Evolutionary conservation across 1,284 basidiomycete genomes (phyloP).

Genomic region (Athelia psychrophila): DNA sequence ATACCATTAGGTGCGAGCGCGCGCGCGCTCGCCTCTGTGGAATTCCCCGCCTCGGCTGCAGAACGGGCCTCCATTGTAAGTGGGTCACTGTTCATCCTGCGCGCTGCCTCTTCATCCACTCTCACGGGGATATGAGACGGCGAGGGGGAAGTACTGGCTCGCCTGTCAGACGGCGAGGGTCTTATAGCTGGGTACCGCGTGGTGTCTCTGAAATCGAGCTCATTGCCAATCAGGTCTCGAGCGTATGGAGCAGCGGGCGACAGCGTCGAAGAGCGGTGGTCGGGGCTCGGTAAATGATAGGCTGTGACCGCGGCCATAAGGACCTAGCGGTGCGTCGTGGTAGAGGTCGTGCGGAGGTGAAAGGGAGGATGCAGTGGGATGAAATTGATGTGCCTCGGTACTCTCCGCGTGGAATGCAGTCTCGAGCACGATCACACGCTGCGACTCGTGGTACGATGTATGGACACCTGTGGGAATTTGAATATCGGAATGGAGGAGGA

Average conservation of each 20-base stretch:
- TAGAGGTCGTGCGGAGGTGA: constrained; percentile 14
- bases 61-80: constrained; percentile 4
- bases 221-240: constrained; percentile 48
- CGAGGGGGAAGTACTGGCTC: constrained; percentile 19
- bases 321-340: constrained; percentile 4
- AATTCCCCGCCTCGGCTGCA: background rate
- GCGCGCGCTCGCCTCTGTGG: background rate
- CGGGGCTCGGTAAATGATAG: constrained; percentile 19
- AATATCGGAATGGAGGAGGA: too few species aligned
- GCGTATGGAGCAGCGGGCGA: constrained; percentile 36
- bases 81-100: constrained; percentile 10
- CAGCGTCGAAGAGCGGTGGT: constrained; percentile 27
- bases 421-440: too few species aligned
- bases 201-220: constrained; percentile 60
- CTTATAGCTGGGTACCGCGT: constrained; percentile 52
- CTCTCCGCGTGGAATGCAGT: too few species aligned
- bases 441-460: background rate
- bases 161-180: constrained; percentile 23
- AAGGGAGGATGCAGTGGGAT: constrained; percentile 6
- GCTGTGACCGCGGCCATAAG: constrained; percentile 43
- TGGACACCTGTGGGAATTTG: too few species aligned
- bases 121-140: background rate
- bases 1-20: background rate
- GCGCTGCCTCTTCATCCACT: background rate
- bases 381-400: background rate